Evolutionary conservation across 805 yeast species (phyloP).

Genomic region (Hanseniaspora taiwanica): DNA sequence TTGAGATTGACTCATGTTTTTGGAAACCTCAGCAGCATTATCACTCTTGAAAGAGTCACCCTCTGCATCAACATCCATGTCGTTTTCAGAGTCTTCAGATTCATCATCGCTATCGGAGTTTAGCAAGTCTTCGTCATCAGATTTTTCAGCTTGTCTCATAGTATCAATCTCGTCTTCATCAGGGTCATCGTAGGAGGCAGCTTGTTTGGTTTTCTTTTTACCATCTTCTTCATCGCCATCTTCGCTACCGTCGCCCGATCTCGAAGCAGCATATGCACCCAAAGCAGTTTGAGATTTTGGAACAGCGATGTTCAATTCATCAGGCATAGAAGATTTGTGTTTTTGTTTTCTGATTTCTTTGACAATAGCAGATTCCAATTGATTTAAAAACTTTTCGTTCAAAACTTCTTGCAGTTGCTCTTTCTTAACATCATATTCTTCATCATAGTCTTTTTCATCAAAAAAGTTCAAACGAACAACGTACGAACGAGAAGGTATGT

Average conservation of each 20-base stretch:
- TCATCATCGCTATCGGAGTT: slow-evolving; percentile 27
- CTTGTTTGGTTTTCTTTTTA: slow-evolving; percentile 58
- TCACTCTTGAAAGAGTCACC: slow-evolving; percentile 28
- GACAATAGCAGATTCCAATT: slow-evolving; percentile 57
- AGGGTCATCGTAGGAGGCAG: slow-evolving; percentile 87
- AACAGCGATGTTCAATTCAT: slow-evolving; percentile 55
- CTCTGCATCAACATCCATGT: slow-evolving; percentile 29
- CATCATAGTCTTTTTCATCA: slow-evolving; percentile 59
- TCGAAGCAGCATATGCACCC: slow-evolving; percentile 23
- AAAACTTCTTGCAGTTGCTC: slow-evolving; percentile 64
- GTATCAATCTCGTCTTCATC: slow-evolving; percentile 91
- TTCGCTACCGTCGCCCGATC: slow-evolving; percentile 35
- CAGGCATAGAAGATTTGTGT: slow-evolving; percentile 41
- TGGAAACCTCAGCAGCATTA: slow-evolving; percentile 20
- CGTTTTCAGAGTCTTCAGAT: slow-evolving; percentile 30
- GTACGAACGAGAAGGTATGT: slow-evolving; percentile 53
- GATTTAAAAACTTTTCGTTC: slow-evolving; percentile 47
- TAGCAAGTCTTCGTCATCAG: slow-evolving; percentile 53
- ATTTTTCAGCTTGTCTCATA: slow-evolving; percentile 70
- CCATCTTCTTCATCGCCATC: slow-evolving; percentile 49
- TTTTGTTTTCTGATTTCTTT: slow-evolving; percentile 77
- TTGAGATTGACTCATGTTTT: slow-evolving; percentile 43
- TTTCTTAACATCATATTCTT: slow-evolving; percentile 79
- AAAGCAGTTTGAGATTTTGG: slow-evolving; percentile 39
- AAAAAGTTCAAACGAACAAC: slow-evolving; percentile 64